These are phyloP conservation scores for Aspergillus hortae DNA, from an alignment of 2,329 filamentous ascomycete genomes.

Conservation along the genomic window DNA sequence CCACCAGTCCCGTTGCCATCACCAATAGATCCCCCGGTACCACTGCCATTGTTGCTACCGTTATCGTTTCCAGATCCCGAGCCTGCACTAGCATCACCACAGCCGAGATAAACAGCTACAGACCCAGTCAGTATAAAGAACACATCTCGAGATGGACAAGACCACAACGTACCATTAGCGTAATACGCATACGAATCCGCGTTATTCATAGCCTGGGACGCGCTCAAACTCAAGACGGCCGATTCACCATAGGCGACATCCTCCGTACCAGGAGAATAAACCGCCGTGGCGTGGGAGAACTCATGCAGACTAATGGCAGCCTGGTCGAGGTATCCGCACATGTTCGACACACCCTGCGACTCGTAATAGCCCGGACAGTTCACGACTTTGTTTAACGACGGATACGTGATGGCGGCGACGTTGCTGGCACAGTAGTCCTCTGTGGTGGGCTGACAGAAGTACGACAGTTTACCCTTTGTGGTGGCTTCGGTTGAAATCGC, in stretches of 20 bases:
- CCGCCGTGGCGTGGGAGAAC: constrained; percentile 10
- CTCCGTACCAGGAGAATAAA: constrained; percentile 14
- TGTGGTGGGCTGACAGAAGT: constrained; percentile 12
- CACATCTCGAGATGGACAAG: not conserved
- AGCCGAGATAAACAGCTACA: not conserved
- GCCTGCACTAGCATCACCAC: not conserved
- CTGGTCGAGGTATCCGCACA: constrained; percentile 7
- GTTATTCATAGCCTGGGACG: constrained; percentile 8
- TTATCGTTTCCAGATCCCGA: not conserved
- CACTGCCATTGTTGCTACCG: not conserved
- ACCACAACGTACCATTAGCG: constrained; percentile 8
- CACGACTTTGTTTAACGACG: constrained; percentile 10
- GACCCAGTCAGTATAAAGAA: not conserved
- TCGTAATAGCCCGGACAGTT: constrained; percentile 17
- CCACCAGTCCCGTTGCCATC: too few species aligned
- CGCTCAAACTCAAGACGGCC: constrained; percentile 6
- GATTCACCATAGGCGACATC: constrained; percentile 14
- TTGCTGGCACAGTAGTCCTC: constrained; percentile 14
- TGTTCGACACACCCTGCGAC: constrained; percentile 1
- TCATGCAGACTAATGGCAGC: constrained; percentile 11
- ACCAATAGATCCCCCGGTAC: not conserved
- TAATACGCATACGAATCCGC: constrained; percentile 17
- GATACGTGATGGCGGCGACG: constrained; percentile 15
- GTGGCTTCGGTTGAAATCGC: constrained; percentile 15
- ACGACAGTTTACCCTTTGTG: constrained; percentile 10